Evolutionary conservation across 1,284 basidiomycete species (phyloP), one percentile per base, ranked within the genome.

Genomic region (Ganoderma lingzhi): DNA sequence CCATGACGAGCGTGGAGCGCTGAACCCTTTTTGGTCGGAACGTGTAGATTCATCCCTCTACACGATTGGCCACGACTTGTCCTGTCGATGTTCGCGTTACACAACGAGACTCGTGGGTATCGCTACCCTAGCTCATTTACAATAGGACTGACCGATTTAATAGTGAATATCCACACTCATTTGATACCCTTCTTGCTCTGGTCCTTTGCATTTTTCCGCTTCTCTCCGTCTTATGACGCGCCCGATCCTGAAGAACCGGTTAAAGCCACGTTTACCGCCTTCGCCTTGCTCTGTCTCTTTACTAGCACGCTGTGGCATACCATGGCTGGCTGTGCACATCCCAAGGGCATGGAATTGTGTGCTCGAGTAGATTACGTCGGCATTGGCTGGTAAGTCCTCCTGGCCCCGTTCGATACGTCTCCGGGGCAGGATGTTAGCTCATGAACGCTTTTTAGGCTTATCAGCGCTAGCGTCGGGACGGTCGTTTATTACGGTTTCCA

Each of bases 91-190:
- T 95, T 96, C 73, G 83, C 86, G 44, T 82, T 92, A 71, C 96
- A 97, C 80, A 97, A 97, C 79, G 96, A 97, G 83, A 95, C 94
- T 62, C 80, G 94, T 94, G 78, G 72, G 92, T 83, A 56, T 53
- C 30, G 63, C 73, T 55, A 3, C 23, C 35, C 32, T 28, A 30
- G n/a, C n/a, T 23, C 19, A 19, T 23, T 28, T 59, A 23, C 41
- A 53, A 30, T 23, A 35, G 19, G 59, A n/a, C 37, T 58, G 12
- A 62, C 65, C 75, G 28, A 60, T 19, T 55, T 28, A 51, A 6
- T 74, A 95, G 94, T 96, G 71, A 97, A 97, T 80, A 97, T 97
- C 74, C 93, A 97, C 81, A 95, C 94, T 30, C 95, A 97, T 80
- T 85, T 94, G 62, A 85, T 96, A 67, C 94, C 95, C 28, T 88